Evolutionary conservation across 1,284 basidiomycete species (phyloP), one percentile per base, ranked within the genome.

Genomic region (Pseudozyma pruni): DNA sequence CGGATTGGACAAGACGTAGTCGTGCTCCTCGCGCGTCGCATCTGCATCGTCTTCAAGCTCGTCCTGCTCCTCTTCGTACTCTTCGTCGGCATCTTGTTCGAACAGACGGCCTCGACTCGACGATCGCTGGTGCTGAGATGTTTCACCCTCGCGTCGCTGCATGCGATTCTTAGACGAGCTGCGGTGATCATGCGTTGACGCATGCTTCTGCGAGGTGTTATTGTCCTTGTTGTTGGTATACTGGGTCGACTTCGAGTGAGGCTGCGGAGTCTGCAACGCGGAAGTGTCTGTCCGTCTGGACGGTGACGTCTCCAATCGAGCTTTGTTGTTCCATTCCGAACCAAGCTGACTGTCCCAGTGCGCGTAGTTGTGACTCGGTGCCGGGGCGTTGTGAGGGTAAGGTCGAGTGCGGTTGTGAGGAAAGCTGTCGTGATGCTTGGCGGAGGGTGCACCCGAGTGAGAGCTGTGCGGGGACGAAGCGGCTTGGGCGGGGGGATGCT

Each of bases 1-100:
- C 32, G 76, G 76, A 22, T 71, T 76, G 25, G 74, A 75, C 6
- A 78, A 54, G 19, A 78, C 76, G 22, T 76, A 72, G 31, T 66
- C 69, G 29, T 75, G 62, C 32, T 74, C 64, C 29, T 69, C 60
- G 16, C 57, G 52, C 22, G 70, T 68, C 11, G 70, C 70, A 31
- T 70, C 67, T 2, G 62, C 61, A 10, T 67, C 76, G 29, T 70
- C 72, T 32, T 73, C 72, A 4, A 75, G 51, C 45, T 74, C 76
- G 42, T 72, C 72, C 56, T 74, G 68, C 39, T 76, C 76, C n/a
- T 70, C 72, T 4, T 67, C 70, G 19, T 56, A 53, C 14, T 74
- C 71, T 23, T 74, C 72, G 22, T 72, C 67, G 11, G 67, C 61
- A 23, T 78, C 75, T 17, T 42, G 64, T 8, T 72, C 64, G 33